phyloP scores from a whole-genome alignment of 2,329 filamentous ascomycete species.

The Penicillium sp. region DNA sequence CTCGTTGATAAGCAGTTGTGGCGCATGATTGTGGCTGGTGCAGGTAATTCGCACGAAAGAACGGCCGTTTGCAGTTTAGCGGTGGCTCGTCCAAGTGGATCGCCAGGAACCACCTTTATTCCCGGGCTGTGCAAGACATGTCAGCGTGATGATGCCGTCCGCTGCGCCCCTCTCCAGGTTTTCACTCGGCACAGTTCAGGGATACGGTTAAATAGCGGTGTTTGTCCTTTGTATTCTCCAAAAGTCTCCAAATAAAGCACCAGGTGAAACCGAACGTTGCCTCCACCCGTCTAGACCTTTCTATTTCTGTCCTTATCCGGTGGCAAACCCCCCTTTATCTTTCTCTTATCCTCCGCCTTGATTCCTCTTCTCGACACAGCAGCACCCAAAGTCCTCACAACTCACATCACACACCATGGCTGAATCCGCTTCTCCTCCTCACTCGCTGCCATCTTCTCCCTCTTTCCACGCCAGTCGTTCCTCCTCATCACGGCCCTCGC shows the following conservation, averaged over 20 bases:
- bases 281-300: constrained; percentile 1
- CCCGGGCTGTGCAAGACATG: neutral
- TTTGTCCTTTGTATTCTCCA: neutral
- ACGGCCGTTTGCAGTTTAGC: neutral
- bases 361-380: neutral
- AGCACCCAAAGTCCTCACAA: neutral
- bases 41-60: neutral
- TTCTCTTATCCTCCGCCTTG: constrained; percentile 11
- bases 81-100: constrained; percentile 5
- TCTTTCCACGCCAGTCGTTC: constrained; percentile 19
- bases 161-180: neutral
- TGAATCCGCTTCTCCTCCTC: constrained; percentile 21
- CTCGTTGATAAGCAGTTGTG: neutral
- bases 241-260: neutral
- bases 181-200: neutral
- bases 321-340: constrained; percentile 20
- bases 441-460: constrained; percentile 26
- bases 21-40: neutral
- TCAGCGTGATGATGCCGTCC: neutral
- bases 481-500: constrained; percentile 33
- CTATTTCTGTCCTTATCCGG: constrained; percentile 9
- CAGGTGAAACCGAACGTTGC: neutral
- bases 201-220: neutral
- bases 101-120: constrained; percentile 5
- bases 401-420: constrained; percentile 19